Base-by-base conservation (phyloP, 345 rosid genomes). In the Syzygium grande region DNA sequence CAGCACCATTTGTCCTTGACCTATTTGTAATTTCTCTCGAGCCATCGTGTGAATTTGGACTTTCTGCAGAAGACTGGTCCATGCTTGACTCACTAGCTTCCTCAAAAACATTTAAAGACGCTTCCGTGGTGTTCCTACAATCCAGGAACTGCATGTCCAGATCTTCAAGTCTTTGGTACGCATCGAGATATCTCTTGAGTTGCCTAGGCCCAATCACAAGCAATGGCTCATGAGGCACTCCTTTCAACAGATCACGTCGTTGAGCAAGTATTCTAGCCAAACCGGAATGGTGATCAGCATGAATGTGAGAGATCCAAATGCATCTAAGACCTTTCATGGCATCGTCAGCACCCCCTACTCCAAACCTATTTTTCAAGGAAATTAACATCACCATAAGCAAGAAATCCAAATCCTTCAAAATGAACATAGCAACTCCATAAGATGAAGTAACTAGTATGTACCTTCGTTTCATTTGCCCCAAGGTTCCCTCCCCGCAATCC, bases 401-500 rank as follows among this genome's bases (percentile, higher is more conserved):
- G 52, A 30, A 86, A 43, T 68, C 13, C 84, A 27, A 86, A 73
- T 73, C 34, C 46, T 46, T 59, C 22, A 68, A 49, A 49, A 29
- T 61, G 38, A 68, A 46, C 9, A 9, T 16, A 86, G 52, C 83
- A 86, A 23, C 51, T 43, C 56, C n/a, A 65, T 27, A 65, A 65
- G 23, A 73, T 38, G 49, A 22, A 73, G 27, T 38, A 38, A 73
- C 52, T 84, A 19, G 49, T 11, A 19, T 59, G 84, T 90, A 96
- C 97, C 97, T 95, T 94, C 99, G 95, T 91, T 95, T 97, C 90
- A 96, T 94, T 91, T 97, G 99, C 51, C 98, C 99, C 49, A 97
- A 90, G 84, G 98, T 97, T 89, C 99, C 99, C 94, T 97, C 99
- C 15, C 99, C 98, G 55, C 99, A 97, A 87, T 97, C 99, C 86